Conservation (phyloP, 257 asterid genomes). For the Phtheirospermum japonicum region DNA sequence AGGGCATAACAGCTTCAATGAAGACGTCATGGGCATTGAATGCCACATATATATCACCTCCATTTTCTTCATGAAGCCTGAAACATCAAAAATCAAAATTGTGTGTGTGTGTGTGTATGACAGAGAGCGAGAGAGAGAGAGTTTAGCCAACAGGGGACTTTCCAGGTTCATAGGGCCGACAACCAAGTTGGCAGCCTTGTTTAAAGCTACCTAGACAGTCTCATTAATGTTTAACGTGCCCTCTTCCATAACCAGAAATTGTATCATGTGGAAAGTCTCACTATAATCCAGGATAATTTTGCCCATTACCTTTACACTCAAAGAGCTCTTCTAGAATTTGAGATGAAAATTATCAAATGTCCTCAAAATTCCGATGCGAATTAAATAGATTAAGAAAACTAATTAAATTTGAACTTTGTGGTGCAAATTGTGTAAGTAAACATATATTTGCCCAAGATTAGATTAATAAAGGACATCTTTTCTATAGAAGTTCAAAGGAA, state of each 20-base stretch:
- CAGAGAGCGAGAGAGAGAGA: neutral
- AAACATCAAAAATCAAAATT: conserved; percentile 25
- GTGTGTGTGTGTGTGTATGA: neutral
- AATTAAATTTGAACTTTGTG: conserved; percentile 12
- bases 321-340: too few species aligned
- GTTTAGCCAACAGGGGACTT: neutral
- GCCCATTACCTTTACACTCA: too few species aligned
- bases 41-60: conserved; percentile 70
- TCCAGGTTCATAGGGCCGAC: too few species aligned
- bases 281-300: too few species aligned
- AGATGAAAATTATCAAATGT: too few species aligned
- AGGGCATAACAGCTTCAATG: conserved; percentile 56
- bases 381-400: conserved; percentile 1
- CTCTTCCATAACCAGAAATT: too few species aligned
- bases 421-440: conserved; percentile 5
- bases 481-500: conserved; percentile 15
- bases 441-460: neutral
- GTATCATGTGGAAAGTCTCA: too few species aligned
- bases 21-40: conserved; percentile 81
- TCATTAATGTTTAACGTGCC: too few species aligned
- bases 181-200: too few species aligned
- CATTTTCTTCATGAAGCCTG: conserved; percentile 81
- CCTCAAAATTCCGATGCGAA: neutral
- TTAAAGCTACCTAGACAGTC: too few species aligned
- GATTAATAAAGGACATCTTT: conserved; percentile 8